phyloP scores from a whole-genome alignment of 352 stramenopile genomes.

The Pythium scleroteichum region DNA sequence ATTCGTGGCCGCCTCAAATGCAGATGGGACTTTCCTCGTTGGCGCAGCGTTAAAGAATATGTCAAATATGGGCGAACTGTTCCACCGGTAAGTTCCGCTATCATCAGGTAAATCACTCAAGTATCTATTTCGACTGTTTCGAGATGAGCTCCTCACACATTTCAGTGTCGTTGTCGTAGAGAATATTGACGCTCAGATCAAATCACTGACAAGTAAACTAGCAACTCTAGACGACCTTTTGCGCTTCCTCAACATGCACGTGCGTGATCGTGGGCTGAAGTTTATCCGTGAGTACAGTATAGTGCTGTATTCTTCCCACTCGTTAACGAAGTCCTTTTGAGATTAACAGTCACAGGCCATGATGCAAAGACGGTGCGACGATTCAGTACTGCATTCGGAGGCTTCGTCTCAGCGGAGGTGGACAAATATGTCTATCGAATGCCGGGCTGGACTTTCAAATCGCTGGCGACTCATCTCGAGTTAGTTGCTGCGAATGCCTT shows the following conservation, averaged over 20 bases:
- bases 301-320: neutral
- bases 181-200: slow-evolving; percentile 18
- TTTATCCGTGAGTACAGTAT: slow-evolving; percentile 12
- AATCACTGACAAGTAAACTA: neutral
- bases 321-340: neutral
- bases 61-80: neutral
- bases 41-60: slow-evolving; percentile 7
- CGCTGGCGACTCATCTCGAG: slow-evolving; percentile 12
- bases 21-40: slow-evolving; percentile 5
- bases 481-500: slow-evolving; percentile 2
- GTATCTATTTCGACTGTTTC: neutral
- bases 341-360: slow-evolving; percentile 17
- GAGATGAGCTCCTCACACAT: too few relatives aligned
- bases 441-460: slow-evolving; percentile 4
- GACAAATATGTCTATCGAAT: slow-evolving; percentile 17
- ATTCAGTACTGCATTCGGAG: slow-evolving; percentile 17
- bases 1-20: slow-evolving; percentile 4
- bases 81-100: neutral
- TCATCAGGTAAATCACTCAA: neutral
- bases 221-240: slow-evolving; percentile 15
- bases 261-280: neutral
- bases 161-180: slow-evolving; percentile 21
- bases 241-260: slow-evolving; percentile 15
- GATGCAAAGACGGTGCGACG: slow-evolving; percentile 6
- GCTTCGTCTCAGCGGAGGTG: neutral